These are phyloP conservation scores for Phyllachora maydis DNA, from an alignment of 2,329 filamentous ascomycete genomes.

Conservation along the genomic window DNA sequence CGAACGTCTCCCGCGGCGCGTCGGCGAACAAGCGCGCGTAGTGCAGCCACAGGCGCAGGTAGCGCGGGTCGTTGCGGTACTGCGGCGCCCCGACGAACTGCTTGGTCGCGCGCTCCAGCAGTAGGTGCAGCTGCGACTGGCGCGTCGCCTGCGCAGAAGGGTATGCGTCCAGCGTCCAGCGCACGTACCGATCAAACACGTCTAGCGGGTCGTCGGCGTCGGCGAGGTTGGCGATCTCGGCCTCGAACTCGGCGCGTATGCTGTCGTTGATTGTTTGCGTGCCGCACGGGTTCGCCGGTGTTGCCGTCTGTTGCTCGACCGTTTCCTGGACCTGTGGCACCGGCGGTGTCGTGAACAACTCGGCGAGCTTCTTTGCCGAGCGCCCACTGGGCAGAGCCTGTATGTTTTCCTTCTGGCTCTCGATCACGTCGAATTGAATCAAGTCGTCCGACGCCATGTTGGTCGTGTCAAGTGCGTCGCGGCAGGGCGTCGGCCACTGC, in stretches of 20 bases:
- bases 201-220: conserved; percentile 93
- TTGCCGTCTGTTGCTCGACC: conserved; percentile 33
- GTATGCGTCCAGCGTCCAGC: conserved; percentile 91
- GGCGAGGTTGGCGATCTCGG: conserved; percentile 54
- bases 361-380: conserved; percentile 73
- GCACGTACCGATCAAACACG: conserved; percentile 88
- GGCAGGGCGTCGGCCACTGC: no score
- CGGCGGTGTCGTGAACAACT: conserved; percentile 52
- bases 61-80: conserved; percentile 90
- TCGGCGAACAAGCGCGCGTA: conserved; percentile 91
- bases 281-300: conserved; percentile 46
- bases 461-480: no score
- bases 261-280: conserved; percentile 57
- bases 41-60: conserved; percentile 81
- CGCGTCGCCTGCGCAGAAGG: conserved; percentile 82
- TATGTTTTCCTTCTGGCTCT: conserved; percentile 95
- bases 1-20: conserved; percentile 77
- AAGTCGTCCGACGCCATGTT: conserved; percentile 32
- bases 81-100: conserved; percentile 66
- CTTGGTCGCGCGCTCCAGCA: conserved; percentile 87
- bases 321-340: no score
- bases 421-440: conserved; percentile 77
- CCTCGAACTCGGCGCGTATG: conserved; percentile 68
- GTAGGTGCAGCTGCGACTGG: conserved; percentile 69
- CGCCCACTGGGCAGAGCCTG: conserved; percentile 73